Evolutionary conservation across 371 early-diverging fungal species (phyloP), one percentile per base, ranked within the genome.

Genomic region (Encephalitozoon hellem): DNA sequence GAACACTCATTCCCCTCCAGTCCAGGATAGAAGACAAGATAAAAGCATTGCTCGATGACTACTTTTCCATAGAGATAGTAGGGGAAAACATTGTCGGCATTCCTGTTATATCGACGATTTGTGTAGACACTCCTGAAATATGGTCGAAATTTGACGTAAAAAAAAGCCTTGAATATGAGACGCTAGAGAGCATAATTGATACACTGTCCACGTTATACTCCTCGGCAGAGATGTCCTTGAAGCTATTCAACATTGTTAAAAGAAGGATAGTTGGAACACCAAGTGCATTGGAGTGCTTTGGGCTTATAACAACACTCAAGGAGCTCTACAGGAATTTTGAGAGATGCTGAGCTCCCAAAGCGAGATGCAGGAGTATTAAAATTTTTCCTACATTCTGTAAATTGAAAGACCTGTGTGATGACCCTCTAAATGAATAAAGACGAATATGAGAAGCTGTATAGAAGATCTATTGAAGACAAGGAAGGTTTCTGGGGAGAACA

Each of bases 391-490:
- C 5, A 1, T 15, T 18, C 4, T 30, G n/a, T 4, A n/a, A 59
- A 9, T 6, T 15, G 6, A 18, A 26, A 11, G 15, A 38, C 0
- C 18, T 59, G 32, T 0, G 6, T 3, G 15, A 59, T 21, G 32
- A 34, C 59, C 59, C 59, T 59, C 34, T 15, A 59, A 69, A 70
- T 70, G 70, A 26, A 70, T 9, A 51, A 55, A 65, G 41, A 41
- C 25, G 64, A 74, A 4, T 83, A 83, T 67, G 28, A 72, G 21
- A 66, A 52, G 41, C 67, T 80, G 42, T 77, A 83, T 41, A 41
- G 41, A 39, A 59, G 67, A 55, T 78, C 80, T 68, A 54, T 76
- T n/a, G 70, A 69, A 11, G 51, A 80, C 18, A 80, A 68, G 28
- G 69, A 74, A 25, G 25, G 65, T 25, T 79, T 70, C 28, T 79